Base-by-base conservation (phyloP, 257 asterid species). In the Paulownia fortunei region DNA sequence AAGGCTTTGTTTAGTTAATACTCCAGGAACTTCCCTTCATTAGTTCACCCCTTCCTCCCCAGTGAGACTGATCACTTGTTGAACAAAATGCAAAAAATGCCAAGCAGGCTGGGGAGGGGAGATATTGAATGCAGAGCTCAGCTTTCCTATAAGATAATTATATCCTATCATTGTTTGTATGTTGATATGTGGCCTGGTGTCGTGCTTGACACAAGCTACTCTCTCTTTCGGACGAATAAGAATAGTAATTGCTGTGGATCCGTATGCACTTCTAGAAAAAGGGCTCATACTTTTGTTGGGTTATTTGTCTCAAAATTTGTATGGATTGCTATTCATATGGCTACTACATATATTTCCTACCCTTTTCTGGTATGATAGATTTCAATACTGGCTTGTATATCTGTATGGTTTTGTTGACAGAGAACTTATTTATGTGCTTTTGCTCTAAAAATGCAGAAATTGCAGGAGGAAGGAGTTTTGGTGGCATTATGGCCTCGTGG, bases 381-480 rank as follows among this genome's bases (percentile, higher is more conserved):
- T 37, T 37, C 44, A 37, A 6, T 7, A 6, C 8, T 37, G 37
- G 37, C 44, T 37, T 37, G 44, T 37, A 37, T 37, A 1, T 34
- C 37, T 34, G 3, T 34, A 34, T 34, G 37, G 5, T 34, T 34
- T 34, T 34, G 37, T 34, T 34, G 2, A 34, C 37, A 5, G 37
- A 16, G 5, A 5, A 24, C 65, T 58, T 19, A 52, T 9, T 34
- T 8, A 51, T 70, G 19, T 23, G 61, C 66, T 55, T 19, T 72
- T 72, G 54, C 19, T 34, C 42, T 60, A 36, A 32, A 36, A 41
- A 11, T 72, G 5, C 65, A 72, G 67, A 72, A 72, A 36, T 55
- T 72, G 77, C 77, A 54, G 56, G 26, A 54, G 37, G 77, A 54
- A 72, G 67, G 67, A 55, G 39, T 19, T 54, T 51, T n/a, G n/a